Evolutionary conservation across 306 rosid species (phyloP).

Genomic region (Abrus pulchellus): DNA sequence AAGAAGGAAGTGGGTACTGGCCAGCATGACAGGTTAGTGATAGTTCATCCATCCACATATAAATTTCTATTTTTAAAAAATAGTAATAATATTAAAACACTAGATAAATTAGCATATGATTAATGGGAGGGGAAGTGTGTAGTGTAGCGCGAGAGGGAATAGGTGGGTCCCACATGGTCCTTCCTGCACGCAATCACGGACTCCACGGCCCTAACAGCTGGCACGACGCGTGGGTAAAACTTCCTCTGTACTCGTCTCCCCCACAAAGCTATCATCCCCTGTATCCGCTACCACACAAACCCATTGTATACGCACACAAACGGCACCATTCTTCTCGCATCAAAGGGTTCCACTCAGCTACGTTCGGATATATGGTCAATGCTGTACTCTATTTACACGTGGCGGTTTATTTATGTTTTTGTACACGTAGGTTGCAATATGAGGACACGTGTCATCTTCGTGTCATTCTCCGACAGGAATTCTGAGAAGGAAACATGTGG

Average conservation of each 20-base stretch:
- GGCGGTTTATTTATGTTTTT: not conserved
- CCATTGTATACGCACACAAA: too few species aligned
- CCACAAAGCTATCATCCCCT: not conserved
- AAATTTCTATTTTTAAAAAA: not conserved
- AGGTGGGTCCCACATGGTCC: conserved; percentile 54
- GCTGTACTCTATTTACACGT: not conserved
- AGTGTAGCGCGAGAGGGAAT: conserved; percentile 23
- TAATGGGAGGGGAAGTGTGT: not conserved
- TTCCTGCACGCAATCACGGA: conserved; percentile 58
- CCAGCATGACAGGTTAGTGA: conserved; percentile 48
- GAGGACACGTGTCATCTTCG: conserved; percentile 14
- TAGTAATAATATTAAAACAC: not conserved
- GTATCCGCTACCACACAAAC: not conserved
- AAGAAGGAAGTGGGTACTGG: conserved; percentile 38
- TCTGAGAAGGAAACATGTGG: not conserved
- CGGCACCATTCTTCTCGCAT: not conserved
- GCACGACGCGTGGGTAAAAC: conserved; percentile 63
- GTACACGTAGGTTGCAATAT: not conserved
- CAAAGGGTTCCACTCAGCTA: not conserved
- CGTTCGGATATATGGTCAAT: not conserved
- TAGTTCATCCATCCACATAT: conserved; percentile 38
- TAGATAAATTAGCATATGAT: conserved; percentile 24
- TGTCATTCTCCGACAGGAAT: conserved; percentile 45
- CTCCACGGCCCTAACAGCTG: conserved; percentile 68
- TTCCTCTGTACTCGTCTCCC: conserved; percentile 48